Percentiles rank a stretch among this genome's conserved stretches.
These are phyloP conservation scores for Nicotiana obtusifolia DNA, from an alignment of 257 asterid species.

Conservation along the genomic window DNA sequence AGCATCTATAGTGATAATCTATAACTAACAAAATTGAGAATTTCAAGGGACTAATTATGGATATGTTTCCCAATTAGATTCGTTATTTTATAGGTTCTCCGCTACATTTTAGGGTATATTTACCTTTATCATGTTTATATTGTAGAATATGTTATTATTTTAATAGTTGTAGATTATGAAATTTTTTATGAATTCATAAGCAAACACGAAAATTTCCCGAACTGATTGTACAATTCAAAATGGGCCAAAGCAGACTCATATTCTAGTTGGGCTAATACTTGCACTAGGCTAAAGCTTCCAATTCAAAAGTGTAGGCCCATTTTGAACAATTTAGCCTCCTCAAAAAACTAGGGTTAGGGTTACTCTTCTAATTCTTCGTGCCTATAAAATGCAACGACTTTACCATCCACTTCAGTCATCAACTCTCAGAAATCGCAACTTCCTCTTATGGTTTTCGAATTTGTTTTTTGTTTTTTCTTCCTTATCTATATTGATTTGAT, in stretches of 20 bases:
- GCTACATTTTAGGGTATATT: fast-evolving
- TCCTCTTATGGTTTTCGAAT: neutral
- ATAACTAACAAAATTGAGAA: too few relatives aligned
- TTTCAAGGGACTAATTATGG: too few relatives aligned
- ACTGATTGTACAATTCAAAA: too few relatives aligned
- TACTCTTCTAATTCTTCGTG: neutral
- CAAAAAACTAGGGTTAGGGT: neutral
- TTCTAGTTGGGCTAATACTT: neutral
- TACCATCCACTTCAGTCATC: neutral
- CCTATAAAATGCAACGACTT: neutral
- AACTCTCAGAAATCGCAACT: neutral
- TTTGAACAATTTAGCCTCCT: neutral
- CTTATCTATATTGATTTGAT: neutral
- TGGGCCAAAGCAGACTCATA: neutral
- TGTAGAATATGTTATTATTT: too few relatives aligned
- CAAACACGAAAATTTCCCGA: too few relatives aligned
- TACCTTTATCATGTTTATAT: too few relatives aligned
- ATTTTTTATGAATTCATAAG: too few relatives aligned
- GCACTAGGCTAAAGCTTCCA: neutral
- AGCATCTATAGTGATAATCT: too few relatives aligned
- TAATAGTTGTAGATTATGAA: too few relatives aligned
- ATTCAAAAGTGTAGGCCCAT: neutral
- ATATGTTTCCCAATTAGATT: too few relatives aligned
- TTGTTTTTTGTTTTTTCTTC: too few relatives aligned
- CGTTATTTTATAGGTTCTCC: too few relatives aligned